A percentile compares a stretch with the other conserved stretches of the same genome.
Conservation (phyloP, 495 filamentous ascomycete genomes). For the Xanthoparmelia taractica region DNA sequence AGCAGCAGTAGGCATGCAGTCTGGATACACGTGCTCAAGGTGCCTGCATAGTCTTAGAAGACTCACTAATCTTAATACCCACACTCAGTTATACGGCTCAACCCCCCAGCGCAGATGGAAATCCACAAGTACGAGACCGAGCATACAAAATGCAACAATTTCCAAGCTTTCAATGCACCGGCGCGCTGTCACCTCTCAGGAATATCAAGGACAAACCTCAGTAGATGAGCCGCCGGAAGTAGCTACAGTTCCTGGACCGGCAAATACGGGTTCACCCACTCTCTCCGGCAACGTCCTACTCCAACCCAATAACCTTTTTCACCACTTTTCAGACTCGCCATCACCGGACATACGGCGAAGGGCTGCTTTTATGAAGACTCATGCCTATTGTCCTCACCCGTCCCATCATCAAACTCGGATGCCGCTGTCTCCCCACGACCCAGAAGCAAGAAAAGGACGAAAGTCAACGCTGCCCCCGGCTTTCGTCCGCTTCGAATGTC, state of each 20-base stretch:
- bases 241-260: slow-evolving; percentile 2
- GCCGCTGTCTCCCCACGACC: slow-evolving; percentile 51
- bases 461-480: slow-evolving; percentile 52
- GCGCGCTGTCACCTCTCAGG: slow-evolving; percentile 11
- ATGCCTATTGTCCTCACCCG: slow-evolving; percentile 87
- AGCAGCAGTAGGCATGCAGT: slow-evolving; percentile 4
- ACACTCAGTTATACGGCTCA: not conserved
- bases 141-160: slow-evolving; percentile 3
- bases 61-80: not conserved
- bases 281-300: slow-evolving; percentile 44
- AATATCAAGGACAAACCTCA: slow-evolving; percentile 1
- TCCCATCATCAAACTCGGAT: slow-evolving; percentile 63
- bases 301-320: slow-evolving; percentile 78
- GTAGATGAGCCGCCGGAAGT: slow-evolving; percentile 13
- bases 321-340: slow-evolving; percentile 81
- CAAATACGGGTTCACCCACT: not conserved
- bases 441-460: slow-evolving; percentile 48
- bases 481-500: slow-evolving; percentile 88
- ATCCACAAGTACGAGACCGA: not conserved
- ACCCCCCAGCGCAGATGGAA: slow-evolving; percentile 5
- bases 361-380: slow-evolving; percentile 79
- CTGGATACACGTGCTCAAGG: slow-evolving; percentile 25
- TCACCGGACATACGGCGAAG: slow-evolving; percentile 73
- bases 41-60: slow-evolving; percentile 20
- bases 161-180: slow-evolving; percentile 7